A percentile compares a stretch with the other conserved stretches of the same genome.
phyloP scores from a whole-genome alignment of 2,329 filamentous ascomycete genomes.

The Botrytis sinoallii region DNA sequence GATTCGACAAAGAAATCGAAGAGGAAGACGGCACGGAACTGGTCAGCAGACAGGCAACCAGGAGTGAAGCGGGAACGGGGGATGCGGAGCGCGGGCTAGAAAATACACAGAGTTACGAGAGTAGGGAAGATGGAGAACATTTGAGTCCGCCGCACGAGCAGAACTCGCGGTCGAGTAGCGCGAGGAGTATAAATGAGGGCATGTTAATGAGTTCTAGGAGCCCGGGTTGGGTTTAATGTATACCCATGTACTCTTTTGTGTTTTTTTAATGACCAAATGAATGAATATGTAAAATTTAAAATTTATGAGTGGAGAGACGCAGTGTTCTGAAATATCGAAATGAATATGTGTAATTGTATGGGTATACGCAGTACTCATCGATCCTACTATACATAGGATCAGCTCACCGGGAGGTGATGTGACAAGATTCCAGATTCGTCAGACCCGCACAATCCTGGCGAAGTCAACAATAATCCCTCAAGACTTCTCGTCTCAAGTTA shows the following conservation, averaged over 20 bases:
- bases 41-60: background rate
- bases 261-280: background rate
- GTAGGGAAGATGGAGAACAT: background rate
- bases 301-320: background rate
- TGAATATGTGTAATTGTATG: background rate
- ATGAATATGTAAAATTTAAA: background rate
- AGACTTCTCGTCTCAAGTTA: background rate
- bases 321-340: background rate
- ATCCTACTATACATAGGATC: background rate
- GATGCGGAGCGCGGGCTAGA: background rate
- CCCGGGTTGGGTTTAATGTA: background rate
- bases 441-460: background rate
- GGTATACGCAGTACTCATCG: background rate
- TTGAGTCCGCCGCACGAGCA: background rate
- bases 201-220: background rate
- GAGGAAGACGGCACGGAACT: slow-evolving; percentile 1
- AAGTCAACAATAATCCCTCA: background rate
- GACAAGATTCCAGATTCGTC: background rate
- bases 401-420: background rate
- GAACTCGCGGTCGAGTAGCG: no score
- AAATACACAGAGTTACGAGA: background rate
- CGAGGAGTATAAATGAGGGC: background rate
- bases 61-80: background rate
- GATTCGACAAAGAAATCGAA: background rate
- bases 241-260: no score